These are phyloP conservation scores for Tephrocybe sp. DNA, from an alignment of 768 basidiomycete species.

Conservation along the genomic window DNA sequence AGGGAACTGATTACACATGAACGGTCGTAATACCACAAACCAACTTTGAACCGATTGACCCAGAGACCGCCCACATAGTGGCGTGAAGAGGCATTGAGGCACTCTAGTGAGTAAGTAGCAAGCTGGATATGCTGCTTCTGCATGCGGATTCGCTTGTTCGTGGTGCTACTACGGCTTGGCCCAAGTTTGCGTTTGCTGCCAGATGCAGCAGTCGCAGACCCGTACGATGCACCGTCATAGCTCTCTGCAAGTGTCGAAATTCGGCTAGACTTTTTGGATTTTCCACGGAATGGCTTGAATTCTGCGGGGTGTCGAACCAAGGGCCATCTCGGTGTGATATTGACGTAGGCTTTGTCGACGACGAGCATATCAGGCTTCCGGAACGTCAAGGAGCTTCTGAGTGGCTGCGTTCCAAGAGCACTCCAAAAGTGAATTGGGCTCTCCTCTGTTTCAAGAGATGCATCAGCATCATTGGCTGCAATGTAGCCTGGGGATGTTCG, in stretches of 20 bases:
- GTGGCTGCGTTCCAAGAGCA: not conserved
- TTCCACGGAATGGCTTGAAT: not conserved
- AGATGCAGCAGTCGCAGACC: too few species aligned
- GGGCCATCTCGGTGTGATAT: not conserved
- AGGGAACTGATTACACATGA: too few species aligned
- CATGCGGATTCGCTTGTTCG: too few species aligned
- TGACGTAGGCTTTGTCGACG: not conserved
- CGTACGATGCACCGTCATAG: too few species aligned
- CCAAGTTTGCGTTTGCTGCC: not conserved
- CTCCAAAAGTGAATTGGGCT: not conserved
- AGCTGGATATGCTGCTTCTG: too few species aligned
- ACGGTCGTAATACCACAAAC: too few species aligned
- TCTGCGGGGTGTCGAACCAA: not conserved
- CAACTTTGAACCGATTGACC: slow-evolving; percentile 19
- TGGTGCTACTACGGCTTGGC: too few species aligned
- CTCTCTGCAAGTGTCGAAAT: too few species aligned
- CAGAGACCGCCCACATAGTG: too few species aligned
- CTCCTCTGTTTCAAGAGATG: not conserved
- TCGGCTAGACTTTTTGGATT: too few species aligned
- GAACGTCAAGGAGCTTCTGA: not conserved
- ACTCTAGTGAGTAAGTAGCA: too few species aligned
- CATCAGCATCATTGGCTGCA: not conserved
- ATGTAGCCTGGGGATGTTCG: not conserved
- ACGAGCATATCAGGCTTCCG: not conserved
- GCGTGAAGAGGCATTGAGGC: too few species aligned